Evolutionary conservation across 345 rosid species (phyloP).

Genomic region (Zanthoxylum bungeanum): DNA sequence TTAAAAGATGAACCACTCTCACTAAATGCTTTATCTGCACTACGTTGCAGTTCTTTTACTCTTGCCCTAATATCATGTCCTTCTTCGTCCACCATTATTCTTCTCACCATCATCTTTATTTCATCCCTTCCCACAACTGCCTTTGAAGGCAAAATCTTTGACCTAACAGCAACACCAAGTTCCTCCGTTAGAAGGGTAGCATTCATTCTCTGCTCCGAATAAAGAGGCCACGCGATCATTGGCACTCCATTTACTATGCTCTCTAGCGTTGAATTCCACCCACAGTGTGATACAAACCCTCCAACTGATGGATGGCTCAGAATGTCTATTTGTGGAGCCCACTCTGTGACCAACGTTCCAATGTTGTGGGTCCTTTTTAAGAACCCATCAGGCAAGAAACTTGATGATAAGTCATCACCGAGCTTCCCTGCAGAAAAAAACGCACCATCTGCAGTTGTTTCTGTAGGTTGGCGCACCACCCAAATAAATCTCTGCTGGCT

Average conservation of each 20-base stretch:
- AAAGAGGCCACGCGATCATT: constrained; percentile 56
- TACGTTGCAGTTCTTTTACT: constrained; percentile 30
- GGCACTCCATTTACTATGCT: constrained; percentile 47
- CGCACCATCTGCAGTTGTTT: constrained; percentile 18
- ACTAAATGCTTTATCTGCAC: constrained; percentile 26
- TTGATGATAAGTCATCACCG: not conserved
- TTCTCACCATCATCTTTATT: constrained; percentile 38
- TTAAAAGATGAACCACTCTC: constrained; percentile 34
- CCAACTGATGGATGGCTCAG: constrained; percentile 57
- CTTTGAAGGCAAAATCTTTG: constrained; percentile 16
- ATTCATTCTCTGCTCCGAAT: constrained; percentile 52
- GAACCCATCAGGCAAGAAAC: constrained; percentile 61
- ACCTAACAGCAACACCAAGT: constrained; percentile 38
- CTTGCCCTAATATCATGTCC: constrained; percentile 37
- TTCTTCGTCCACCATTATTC: constrained; percentile 43
- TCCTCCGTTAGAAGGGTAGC: constrained; percentile 48
- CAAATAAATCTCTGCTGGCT: constrained; percentile 59
- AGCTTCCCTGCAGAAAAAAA: constrained; percentile 18
- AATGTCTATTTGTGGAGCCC: constrained; percentile 66
- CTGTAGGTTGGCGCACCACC: constrained; percentile 49
- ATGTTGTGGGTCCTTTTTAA: constrained; percentile 20
- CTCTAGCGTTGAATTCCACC: constrained; percentile 75
- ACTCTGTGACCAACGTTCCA: constrained; percentile 44
- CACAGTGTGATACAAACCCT: constrained; percentile 65
- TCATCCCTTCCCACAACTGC: constrained; percentile 40